Base-by-base conservation (phyloP, 257 asterid genomes). In the Primulina huaijiensis region DNA sequence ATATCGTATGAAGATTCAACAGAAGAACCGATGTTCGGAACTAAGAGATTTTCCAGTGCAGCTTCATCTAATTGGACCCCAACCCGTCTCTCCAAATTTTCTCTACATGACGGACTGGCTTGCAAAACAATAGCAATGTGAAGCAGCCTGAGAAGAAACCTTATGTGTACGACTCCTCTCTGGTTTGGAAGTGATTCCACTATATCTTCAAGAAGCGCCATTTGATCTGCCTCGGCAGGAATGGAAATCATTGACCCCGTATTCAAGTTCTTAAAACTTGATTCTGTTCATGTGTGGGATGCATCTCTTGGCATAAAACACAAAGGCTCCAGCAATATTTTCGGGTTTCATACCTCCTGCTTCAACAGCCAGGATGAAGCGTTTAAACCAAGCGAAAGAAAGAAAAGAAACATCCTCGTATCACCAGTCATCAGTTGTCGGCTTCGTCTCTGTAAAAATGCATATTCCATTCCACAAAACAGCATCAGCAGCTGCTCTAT, bases 1-100 rank as follows among this genome's bases (percentile, higher is more conserved):
- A 90, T 77, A 37, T 93, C 99, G 40, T 90, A 93, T 25, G 88
- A 31, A 0, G 95, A 86, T 43, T 94, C 99, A 1, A 74, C 90
- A 0, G 86, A 79, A 16, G 80, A 82, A 0, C 89, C 96, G 72
- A 84, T 55, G 60, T 88, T 91, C 2, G 97, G 97, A 21, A 94
- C 82, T 52, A 94, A 73, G 8, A 94, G 68, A 71, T 91, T 97
- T 19, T 89, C 97, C 43, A 94, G 10, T 0, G 85, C 38, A 11
- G 96, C 91, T 72, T 86, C 88, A 29, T 91, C 97, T 20, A 94
- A 52, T 68, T 94, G 97, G 78, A 85, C 12, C 35, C 99, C 97
- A 0, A 94, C 82, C 60, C 92, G 68, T 67, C 87, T 82, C 83
- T 94, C 99, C 70, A 94, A 72, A 64, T 80, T 88, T 16, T 88